These are phyloP conservation scores for Phytophthora crassamura DNA, from an alignment of 352 stramenopile genomes.

Conservation along the genomic window DNA sequence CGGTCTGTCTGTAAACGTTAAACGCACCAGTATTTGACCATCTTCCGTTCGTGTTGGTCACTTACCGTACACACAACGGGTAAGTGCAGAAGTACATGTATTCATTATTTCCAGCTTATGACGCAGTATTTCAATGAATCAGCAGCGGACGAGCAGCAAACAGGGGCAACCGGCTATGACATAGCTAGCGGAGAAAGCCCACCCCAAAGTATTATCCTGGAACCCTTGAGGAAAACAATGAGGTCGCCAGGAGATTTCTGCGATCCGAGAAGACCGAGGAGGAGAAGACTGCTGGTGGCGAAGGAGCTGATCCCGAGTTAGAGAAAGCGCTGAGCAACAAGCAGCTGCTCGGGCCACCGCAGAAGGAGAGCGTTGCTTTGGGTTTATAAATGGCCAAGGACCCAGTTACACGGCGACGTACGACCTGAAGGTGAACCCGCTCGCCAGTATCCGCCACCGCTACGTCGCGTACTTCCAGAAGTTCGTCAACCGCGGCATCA, in stretches of 20 bases:
- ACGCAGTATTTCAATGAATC: too few species aligned
- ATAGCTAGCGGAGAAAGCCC: too few species aligned
- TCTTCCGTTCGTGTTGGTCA: too few species aligned
- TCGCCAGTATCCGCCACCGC: not conserved
- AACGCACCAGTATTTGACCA: too few species aligned
- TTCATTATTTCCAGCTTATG: too few species aligned
- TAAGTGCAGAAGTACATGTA: too few species aligned
- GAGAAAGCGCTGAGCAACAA: constrained; percentile 2
- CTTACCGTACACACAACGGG: too few species aligned
- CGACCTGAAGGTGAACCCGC: not conserved
- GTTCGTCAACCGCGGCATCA: not conserved
- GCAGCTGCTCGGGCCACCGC: not conserved
- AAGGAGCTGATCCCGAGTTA: not conserved
- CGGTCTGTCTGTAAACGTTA: too few species aligned
- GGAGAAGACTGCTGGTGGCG: not conserved
- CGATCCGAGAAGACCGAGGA: not conserved
- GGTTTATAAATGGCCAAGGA: not conserved
- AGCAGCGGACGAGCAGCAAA: too few species aligned
- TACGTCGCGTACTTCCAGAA: not conserved
- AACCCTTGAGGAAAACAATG: too few species aligned
- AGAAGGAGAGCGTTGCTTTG: not conserved
- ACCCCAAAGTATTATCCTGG: too few species aligned
- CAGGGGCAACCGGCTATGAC: too few species aligned
- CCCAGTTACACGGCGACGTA: not conserved
- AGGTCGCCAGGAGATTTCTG: not conserved